Percentiles rank a stretch among this genome's conserved stretches.
phyloP scores from a whole-genome alignment of 371 early-diverging fungal genomes.

The Smittium culicis region DNA sequence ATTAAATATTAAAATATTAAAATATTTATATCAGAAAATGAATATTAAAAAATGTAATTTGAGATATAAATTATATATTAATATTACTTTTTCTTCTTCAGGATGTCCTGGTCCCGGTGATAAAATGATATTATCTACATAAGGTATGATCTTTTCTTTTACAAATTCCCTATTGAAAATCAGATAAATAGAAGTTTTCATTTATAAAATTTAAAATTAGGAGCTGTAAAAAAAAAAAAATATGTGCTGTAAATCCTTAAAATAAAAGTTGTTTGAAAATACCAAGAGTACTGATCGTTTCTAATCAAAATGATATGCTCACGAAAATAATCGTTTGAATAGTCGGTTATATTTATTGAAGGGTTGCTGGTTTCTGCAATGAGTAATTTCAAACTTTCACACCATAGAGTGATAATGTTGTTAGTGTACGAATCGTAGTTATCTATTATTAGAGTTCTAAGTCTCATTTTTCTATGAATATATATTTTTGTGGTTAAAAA shows the following conservation, averaged over 20 bases:
- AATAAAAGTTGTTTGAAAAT: no score
- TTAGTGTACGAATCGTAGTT: conserved; percentile 96
- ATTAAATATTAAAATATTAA: not conserved
- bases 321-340: conserved; percentile 1
- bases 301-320: conserved; percentile 59
- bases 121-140: conserved; percentile 76
- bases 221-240: no score
- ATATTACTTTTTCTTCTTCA: conserved; percentile 15
- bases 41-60: conserved; percentile 20
- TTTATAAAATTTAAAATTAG: no score
- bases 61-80: no score
- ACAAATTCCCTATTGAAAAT: conserved; percentile 12
- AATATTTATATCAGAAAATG: not conserved
- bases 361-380: not conserved
- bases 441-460: conserved; percentile 65
- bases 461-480: conserved; percentile 4
- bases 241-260: no score
- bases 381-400: conserved; percentile 2
- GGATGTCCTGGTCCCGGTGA: conserved; percentile 88
- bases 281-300: conserved; percentile 82
- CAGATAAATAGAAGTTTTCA: not conserved
- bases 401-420: conserved; percentile 68
- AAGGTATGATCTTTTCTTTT: conserved; percentile 43
- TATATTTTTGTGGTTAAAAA: no score
- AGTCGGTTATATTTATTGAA: not conserved